Base-by-base conservation (phyloP, 306 rosid genomes). In the Glycine tomentella region DNA sequence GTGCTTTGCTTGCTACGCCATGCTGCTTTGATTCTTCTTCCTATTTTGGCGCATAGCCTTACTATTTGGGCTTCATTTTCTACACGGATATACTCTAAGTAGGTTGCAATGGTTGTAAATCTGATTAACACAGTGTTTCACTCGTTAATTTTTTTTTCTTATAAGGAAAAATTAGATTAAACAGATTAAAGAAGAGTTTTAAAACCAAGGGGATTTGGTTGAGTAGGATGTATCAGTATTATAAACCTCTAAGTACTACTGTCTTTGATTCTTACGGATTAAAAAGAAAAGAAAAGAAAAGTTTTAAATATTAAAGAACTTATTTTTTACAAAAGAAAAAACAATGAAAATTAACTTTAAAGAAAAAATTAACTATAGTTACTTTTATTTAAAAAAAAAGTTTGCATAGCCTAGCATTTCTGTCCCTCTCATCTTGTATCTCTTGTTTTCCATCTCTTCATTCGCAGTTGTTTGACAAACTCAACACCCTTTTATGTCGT, bases 1-100 rank as follows among this genome's bases (percentile, higher is more conserved):
- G 70, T 78, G 62, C 68, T 78, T 84, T 75, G 81, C 82, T 83
- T 84, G 87, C 80, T 69, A 72, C 50, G 71, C 49, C 16, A 5
- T 57, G 68, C 87, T 69, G 38, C 25, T 45, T 15, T 59, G 73
- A 79, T 83, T 67, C 78, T 59, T 66, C 55, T 66, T 46, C 66
- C 71, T 56, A 75, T 44, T 81, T 74, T 33, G 62, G 44, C 31
- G 13, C 69, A 46, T 53, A 46, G 25, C 10, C 50, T 40, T 9
- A 74, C 63, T 74, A 6, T n/a, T 61, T 51, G 56, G 12, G 9
- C 64, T 81, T 57, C 64, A 66, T 75, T 67, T 56, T 56, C 40
- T 55, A 7, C 42, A 1, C 48, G 31, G 0, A n/a, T 15, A 14
- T 13, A 50, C 44, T 34, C 44, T 31, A 34, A 70, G 6, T 38